Evolutionary conservation across 2,329 filamentous ascomycete species (phyloP).

Genomic region (Ophiostoma angusticollis): DNA sequence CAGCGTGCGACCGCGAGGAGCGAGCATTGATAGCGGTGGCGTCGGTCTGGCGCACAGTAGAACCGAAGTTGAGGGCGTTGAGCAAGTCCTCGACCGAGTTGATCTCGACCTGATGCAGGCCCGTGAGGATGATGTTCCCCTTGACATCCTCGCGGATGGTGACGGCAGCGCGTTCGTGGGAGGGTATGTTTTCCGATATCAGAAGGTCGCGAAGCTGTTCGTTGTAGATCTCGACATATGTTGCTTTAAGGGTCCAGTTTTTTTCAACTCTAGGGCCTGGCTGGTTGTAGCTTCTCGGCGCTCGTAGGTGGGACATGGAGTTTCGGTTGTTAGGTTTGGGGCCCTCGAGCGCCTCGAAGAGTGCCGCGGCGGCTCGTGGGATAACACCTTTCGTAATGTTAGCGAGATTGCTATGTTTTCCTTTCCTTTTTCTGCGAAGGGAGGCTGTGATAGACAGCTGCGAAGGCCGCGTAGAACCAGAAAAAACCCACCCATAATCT

Average conservation of each 20-base stretch:
- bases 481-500: constrained; percentile 58
- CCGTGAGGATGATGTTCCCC: constrained; percentile 86
- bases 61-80: constrained; percentile 81
- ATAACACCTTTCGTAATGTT: constrained; percentile 59
- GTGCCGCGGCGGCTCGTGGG: constrained; percentile 69
- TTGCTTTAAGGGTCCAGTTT: constrained; percentile 84
- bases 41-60: constrained; percentile 88
- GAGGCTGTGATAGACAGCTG: no score
- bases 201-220: constrained; percentile 87
- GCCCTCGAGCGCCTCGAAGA: constrained; percentile 79
- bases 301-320: constrained; percentile 65
- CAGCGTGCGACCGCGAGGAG: constrained; percentile 92
- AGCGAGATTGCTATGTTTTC: neutral
- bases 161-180: constrained; percentile 62
- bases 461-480: no score
- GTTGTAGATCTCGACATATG: constrained; percentile 96
- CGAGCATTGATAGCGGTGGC: constrained; percentile 95
- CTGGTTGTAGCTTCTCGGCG: constrained; percentile 66
- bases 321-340: constrained; percentile 38
- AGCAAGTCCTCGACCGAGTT: constrained; percentile 87
- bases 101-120: constrained; percentile 75
- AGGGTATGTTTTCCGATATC: constrained; percentile 58
- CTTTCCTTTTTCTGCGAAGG: no score
- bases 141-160: constrained; percentile 89
- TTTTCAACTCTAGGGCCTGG: constrained; percentile 45